Percentiles rank a stretch among this genome's conserved stretches.
These are phyloP conservation scores for Plectosphaerella sp. DNA, from an alignment of 2,329 filamentous ascomycete genomes.

Conservation along the genomic window DNA sequence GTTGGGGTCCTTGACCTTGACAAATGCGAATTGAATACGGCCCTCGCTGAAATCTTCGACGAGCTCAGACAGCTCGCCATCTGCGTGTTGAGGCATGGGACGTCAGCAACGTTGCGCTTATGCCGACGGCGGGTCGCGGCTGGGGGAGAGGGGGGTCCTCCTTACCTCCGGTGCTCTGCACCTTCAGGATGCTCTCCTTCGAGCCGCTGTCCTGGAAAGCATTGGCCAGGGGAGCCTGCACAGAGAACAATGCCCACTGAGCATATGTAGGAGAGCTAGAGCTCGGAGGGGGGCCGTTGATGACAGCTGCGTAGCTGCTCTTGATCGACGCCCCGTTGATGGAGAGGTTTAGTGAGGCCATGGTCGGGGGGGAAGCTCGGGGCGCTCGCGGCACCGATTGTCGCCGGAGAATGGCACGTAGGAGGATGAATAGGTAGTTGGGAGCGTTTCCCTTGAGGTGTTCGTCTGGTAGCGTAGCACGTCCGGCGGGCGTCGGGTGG, in stretches of 20 bases:
- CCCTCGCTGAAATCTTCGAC: slow-evolving; percentile 97
- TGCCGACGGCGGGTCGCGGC: slow-evolving; percentile 5
- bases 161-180: slow-evolving; percentile 83
- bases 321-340: slow-evolving; percentile 79
- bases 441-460: neutral
- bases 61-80: slow-evolving; percentile 85
- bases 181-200: slow-evolving; percentile 94
- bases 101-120: slow-evolving; percentile 9
- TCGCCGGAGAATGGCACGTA: neutral
- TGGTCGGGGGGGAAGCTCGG: slow-evolving; percentile 30
- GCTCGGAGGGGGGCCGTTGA: slow-evolving; percentile 46
- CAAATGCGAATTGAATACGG: slow-evolving; percentile 92
- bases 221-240: slow-evolving; percentile 86
- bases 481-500: neutral
- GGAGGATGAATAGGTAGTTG: neutral
- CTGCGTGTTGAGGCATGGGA: slow-evolving; percentile 35
- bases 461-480: neutral
- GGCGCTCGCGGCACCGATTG: slow-evolving; percentile 13
- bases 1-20: slow-evolving; percentile 95
- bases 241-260: slow-evolving; percentile 92
- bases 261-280: slow-evolving; percentile 74
- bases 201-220: slow-evolving; percentile 82
- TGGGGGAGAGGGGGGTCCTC: too few species aligned
- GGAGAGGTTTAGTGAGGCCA: slow-evolving; percentile 79
- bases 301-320: slow-evolving; percentile 65